Evolutionary conservation across 441 rosid species (phyloP), one percentile per base, ranked within the genome.

Genomic region (Macaranga tanarius): DNA sequence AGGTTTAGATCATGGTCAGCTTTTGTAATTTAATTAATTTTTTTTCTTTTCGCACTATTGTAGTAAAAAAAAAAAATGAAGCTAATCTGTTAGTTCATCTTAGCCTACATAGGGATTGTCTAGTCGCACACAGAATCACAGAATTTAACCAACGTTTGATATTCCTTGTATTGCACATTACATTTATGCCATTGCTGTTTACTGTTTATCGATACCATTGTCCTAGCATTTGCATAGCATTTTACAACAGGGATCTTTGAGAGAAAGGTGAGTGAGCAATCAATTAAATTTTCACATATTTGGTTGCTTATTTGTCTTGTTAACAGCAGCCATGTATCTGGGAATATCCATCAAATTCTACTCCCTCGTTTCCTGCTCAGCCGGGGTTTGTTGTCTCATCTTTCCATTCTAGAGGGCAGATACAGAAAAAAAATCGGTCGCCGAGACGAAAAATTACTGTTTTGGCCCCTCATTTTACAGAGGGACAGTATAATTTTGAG

Each of bases 51-150:
- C 15, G 38, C 19, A 44, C 26, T 65, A 47, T 34, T 69, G 85
- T 74, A 75, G 81, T 66, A 69, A 74, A 78, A 75, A 28, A 28
- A 28, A 28, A 28, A 80, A 77, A 72, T 57, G 59, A 56, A 73
- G 73, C 66, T 65, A 69, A 61, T 25, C 50, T 12, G 16, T 69
- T 31, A 65, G 75, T n/a, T 67, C 77, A 77, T 76, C 65, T 70
- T 65, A 69, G 79, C 74, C 61, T 25, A 72, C 34, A 65, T 79
- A 7, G 71, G 57, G 81, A 72, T 57, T 67, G 64, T 67, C 65
- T 28, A 72, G 76, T 62, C 26, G 68, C 79, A 70, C 44, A 67
- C 79, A 74, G 77, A 74, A 80, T 77, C 66, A 75, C 55, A 82
- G 73, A 77, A 63, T 79, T 76, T 75, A 72, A 67, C 56, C 56